Conservation (phyloP, 225 moss, liverwort and hornwort species). For the Polytrichum formosum region DNA sequence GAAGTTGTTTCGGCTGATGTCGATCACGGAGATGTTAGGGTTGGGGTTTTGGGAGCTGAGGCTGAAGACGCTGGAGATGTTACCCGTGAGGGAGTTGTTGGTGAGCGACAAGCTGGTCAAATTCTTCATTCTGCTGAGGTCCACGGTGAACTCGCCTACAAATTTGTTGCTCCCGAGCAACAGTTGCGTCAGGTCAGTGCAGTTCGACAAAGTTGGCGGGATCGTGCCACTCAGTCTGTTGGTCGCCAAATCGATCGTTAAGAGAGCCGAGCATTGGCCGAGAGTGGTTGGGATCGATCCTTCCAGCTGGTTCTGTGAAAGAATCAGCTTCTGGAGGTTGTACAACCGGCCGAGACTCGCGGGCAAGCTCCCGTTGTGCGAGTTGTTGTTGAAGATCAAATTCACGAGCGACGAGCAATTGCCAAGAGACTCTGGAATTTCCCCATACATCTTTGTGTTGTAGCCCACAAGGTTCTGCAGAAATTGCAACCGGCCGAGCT, state of each 20-base stretch:
- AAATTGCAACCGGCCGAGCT: slow-evolving; percentile 30
- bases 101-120: slow-evolving; percentile 13
- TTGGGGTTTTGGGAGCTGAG: slow-evolving; percentile 5
- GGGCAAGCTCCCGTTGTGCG: slow-evolving; percentile 21
- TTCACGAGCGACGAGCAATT: slow-evolving; percentile 25
- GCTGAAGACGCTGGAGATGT: slow-evolving; percentile 8
- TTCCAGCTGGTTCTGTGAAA: slow-evolving; percentile 5
- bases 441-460: slow-evolving; percentile 21
- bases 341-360: slow-evolving; percentile 16
- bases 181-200: slow-evolving; percentile 1
- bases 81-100: slow-evolving; percentile 27
- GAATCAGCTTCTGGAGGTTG: slow-evolving; percentile 9
- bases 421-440: slow-evolving; percentile 30
- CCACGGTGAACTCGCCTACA: slow-evolving; percentile 13
- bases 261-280: slow-evolving; percentile 11
- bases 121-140: slow-evolving; percentile 19
- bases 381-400: slow-evolving; percentile 33
- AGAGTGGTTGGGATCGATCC: slow-evolving; percentile 23
- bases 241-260: slow-evolving; percentile 16
- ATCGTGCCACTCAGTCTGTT: slow-evolving; percentile 15
- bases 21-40: slow-evolving; percentile 23
- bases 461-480: slow-evolving; percentile 26
- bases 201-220: slow-evolving; percentile 17
- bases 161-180: slow-evolving; percentile 17
- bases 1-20: slow-evolving; percentile 19